These are phyloP conservation scores for Chrysosporium queenslandicum DNA, from an alignment of 2,329 filamentous ascomycete species.

Conservation along the genomic window DNA sequence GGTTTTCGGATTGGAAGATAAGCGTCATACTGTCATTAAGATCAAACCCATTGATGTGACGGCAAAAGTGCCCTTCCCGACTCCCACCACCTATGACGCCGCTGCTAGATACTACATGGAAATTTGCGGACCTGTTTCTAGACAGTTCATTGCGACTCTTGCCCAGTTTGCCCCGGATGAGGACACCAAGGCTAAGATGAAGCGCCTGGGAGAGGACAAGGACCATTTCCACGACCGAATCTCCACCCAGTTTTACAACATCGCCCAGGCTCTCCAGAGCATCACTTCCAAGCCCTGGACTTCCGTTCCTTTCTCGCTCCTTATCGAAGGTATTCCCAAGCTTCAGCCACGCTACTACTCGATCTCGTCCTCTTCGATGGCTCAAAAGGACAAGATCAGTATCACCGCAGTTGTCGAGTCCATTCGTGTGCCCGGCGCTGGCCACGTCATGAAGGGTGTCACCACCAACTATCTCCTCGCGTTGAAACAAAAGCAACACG, in stretches of 20 bases:
- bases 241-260: conserved; percentile 71
- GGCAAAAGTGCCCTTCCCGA: conserved; percentile 94
- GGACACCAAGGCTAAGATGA: conserved; percentile 73
- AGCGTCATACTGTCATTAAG: conserved; percentile 71
- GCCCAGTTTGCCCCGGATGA: conserved; percentile 85
- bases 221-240: conserved; percentile 90
- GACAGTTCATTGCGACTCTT: conserved; percentile 81
- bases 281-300: conserved; percentile 69
- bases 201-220: conserved; percentile 80
- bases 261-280: conserved; percentile 69
- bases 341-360: conserved; percentile 98
- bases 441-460: conserved; percentile 78
- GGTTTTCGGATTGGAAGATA: conserved; percentile 63
- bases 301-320: conserved; percentile 80
- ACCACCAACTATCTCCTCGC: conserved; percentile 94
- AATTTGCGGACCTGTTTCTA: conserved; percentile 87
- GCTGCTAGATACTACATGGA: conserved; percentile 93
- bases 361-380: conserved; percentile 90
- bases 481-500: conserved; percentile 93
- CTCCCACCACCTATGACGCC: conserved; percentile 91
- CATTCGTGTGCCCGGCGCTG: conserved; percentile 62
- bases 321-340: conserved; percentile 89
- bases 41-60: conserved; percentile 90
- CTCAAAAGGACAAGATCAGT: conserved; percentile 89
- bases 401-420: conserved; percentile 93